Base-by-base conservation (phyloP, 2,329 filamentous ascomycete genomes). In the Curvularia sp. region DNA sequence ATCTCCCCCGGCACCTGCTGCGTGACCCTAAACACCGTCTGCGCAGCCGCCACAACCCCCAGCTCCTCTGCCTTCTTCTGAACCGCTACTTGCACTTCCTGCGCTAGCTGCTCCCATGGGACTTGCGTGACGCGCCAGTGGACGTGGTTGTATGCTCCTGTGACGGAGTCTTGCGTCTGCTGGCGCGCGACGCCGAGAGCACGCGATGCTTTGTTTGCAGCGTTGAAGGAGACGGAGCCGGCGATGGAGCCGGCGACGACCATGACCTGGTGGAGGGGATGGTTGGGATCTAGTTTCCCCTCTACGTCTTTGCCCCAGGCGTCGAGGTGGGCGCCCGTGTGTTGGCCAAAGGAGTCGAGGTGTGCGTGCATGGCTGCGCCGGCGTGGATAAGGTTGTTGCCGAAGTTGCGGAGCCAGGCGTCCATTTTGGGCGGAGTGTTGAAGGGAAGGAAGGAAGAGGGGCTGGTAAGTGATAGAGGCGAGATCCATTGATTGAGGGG, bases 121-220 rank as follows among this genome's bases (percentile, higher is more conserved):
- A 33, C 24, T n/a, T 12, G 46, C 54, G 28, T 51, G 10, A 13
- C 48, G 30, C 8, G 9, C 30, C 8, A 31, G 30, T 31, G 30
- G 30, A 12, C 30, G 58, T 39, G 15, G 38, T 39, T 39, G 15
- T 39, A 39, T n/a, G 38, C 38, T 5, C n/a, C n/a, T 1, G 6
- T 39, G 8, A 39, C 38, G 18, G 38, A 39, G 24, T 57, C 51
- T 8, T 39, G 47, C 4, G 50, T 55, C 24, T 57, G 49, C 51
- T 61, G 46, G 6, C 58, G 44, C 20, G 54, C 26, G 38, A 18
- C 28, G 30, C 49, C 49, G 15, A 47, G 44, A 5, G 8, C 15
- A 15, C 38, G 15, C 3, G 18, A 20, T 4, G 38, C 2, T 12
- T 20, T 2, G 15, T 20, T 39, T 5, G 15, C 38, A 3, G 18